Evolutionary conservation across 2,329 filamentous ascomycete genomes (phyloP), one percentile per base, ranked within the genome.

Genomic region (Scedosporium minutisporum): DNA sequence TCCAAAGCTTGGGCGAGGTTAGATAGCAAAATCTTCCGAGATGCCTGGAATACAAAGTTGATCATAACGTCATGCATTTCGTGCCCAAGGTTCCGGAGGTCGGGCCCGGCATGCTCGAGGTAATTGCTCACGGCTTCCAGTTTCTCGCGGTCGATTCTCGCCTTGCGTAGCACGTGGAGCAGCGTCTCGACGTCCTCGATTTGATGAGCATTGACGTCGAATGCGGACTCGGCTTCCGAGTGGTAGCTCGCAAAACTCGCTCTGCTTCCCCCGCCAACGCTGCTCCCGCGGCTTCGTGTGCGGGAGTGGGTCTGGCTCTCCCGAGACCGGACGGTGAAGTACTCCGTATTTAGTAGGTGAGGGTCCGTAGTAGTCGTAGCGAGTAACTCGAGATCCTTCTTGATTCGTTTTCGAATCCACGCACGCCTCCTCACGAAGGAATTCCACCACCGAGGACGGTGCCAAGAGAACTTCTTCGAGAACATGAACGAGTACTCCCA

Each of bases 401-500:
- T 90, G 61, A 89, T 82, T 41, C 95, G 82, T 72, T 90, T 89
- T 53, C 95, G 82, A 62, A 93, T 85, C 95, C 95, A 99, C 23
- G 91, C 86, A 65, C 95, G 83, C 67, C 95, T 81, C 42, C 95
- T 83, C n/a, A 97, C 95, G 71, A 93, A 99, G 1, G 91, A 96
- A 72, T 93, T 93, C 75, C 91, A 96, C 93, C 93, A 97, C 27
- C 86, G 88, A 18, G 90, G 89, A 3, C 88, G 87, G 73, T 99
- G 95, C 95, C 95, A 99, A 2, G 86, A 85, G 67, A 89, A 91
- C 51, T 76, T 79, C 64, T 82, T 85, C 66, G 80, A 79, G 71
- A 97, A 99, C 67, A 90, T 88, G 72, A 97, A 92, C 16, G 91
- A 95, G 75, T 99, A 99, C 72, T 96, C 89, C 95, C 95, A 99